Conservation (phyloP, 164 flowering plant species). For the Kingdonia uniflora region DNA sequence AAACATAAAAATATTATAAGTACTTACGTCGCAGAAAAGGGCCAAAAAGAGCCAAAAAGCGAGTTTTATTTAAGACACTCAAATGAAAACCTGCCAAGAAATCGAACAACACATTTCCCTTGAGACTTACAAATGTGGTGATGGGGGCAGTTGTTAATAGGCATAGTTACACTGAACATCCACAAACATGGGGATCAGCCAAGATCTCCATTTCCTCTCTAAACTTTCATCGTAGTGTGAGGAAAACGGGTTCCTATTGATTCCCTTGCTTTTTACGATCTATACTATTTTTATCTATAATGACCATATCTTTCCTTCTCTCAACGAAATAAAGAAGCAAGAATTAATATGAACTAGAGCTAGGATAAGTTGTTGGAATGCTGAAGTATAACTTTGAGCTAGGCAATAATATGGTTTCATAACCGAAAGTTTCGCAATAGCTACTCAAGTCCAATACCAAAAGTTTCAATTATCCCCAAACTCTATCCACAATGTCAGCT, state of each 20-base stretch:
- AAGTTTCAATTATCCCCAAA: no score
- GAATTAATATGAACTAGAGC: no score
- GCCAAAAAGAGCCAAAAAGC: conserved; percentile 82
- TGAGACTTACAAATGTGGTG: neutral
- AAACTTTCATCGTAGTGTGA: conserved; percentile 14
- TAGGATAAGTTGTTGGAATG: no score
- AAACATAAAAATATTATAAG: neutral
- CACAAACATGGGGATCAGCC: conserved; percentile 69
- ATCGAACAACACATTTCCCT: conserved; percentile 49
- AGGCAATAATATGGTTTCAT: no score
- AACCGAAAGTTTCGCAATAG: no score
- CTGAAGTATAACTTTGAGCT: no score
- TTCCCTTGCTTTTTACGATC: conserved; percentile 24
- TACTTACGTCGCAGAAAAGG: conserved; percentile 54
- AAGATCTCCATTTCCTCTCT: conserved; percentile 48
- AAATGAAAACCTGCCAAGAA: conserved; percentile 70
- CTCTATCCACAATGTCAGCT: no score
- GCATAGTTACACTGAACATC: conserved; percentile 58
- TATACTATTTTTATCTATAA: conserved; percentile 35
- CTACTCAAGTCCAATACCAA: no score
- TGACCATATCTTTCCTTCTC: no score
- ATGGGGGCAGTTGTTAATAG: conserved; percentile 60
- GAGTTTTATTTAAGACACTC: conserved; percentile 67
- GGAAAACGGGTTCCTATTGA: conserved; percentile 9
- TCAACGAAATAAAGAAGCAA: no score